Evolutionary conservation across 2,329 filamentous ascomycete species (phyloP), one percentile per base, ranked within the genome.

Genomic region (Cylindrodendrum hubeiense): DNA sequence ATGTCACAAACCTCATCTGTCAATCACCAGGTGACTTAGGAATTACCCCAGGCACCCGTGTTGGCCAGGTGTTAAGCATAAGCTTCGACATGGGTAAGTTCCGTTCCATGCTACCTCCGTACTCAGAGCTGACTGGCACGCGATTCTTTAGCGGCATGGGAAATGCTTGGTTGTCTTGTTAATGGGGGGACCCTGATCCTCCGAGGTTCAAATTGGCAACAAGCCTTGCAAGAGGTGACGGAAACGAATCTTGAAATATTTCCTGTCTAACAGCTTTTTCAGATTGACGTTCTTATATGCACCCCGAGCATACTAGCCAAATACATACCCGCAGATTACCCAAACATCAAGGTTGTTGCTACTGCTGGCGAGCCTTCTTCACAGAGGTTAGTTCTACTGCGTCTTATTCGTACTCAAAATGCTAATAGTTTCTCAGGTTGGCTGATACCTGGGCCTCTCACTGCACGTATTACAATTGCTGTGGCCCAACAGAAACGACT

Each of bases 51-150:
- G 87, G 87, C 8, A 83, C 79, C 3, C 81, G 81, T 5, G 87
- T 89, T 6, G 86, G 83, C 0, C 86, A 88, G 65, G 79, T 88
- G 0, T 75, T 89, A 22, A 89, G 85, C 59, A 83, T 90, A 24
- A 85, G 85, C 37, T 89, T 89, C 67, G 87, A 89, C 68, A 89
- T 90, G 86, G 85, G 87, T 87, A 79, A 68, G 84, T 76, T 3
- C 3, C 37, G 5, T 28, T 22, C 4, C 7, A 49, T 2, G 8
- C 8, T 8, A 6, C 37, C 6, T 39, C 15, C 6, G 7, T 19
- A 7, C 4, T 2, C n/a, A 7, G 15, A 3, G 6, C 30, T 22
- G 30, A 6, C 33, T 51, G 15, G 55, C 19, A 37, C 58, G 21
- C 60, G 28, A 12, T 9, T 5, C 7, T 17, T 13, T 39, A 87